phyloP scores from a whole-genome alignment of 495 filamentous ascomycete species.

The Pyronema domesticum region DNA sequence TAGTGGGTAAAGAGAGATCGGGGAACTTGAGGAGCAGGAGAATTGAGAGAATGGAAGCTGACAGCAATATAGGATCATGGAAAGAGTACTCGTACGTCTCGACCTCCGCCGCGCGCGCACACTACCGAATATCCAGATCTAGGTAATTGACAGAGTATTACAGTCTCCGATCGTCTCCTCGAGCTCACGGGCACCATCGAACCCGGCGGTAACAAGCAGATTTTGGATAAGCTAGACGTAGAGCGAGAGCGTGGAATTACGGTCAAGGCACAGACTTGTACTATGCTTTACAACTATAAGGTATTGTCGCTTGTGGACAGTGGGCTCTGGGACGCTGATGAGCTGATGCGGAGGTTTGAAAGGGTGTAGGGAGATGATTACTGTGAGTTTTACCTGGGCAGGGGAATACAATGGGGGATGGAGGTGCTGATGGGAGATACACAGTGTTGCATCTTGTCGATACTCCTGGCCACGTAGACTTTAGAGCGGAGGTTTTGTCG shows the following conservation, averaged over 20 bases:
- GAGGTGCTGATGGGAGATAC: not conserved
- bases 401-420: not conserved
- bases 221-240: conserved; percentile 91
- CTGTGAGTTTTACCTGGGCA: conserved; percentile 10
- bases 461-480: conserved; percentile 95
- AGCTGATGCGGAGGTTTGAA: not conserved
- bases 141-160: conserved; percentile 1
- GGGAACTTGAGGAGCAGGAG: too few species aligned
- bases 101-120: not conserved
- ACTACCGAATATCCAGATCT: not conserved
- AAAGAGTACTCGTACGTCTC: conserved; percentile 52
- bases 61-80: conserved; percentile 51
- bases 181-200: conserved; percentile 91
- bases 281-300: conserved; percentile 74
- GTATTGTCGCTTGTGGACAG: not conserved
- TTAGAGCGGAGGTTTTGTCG: conserved; percentile 82
- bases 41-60: too few species aligned
- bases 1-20: not conserved
- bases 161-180: conserved; percentile 65
- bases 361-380: conserved; percentile 55
- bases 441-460: conserved; percentile 74
- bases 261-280: conserved; percentile 96
- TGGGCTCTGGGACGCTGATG: not conserved
- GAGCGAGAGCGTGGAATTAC: conserved; percentile 93
- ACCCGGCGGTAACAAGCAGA: conserved; percentile 77